These are phyloP conservation scores for Diaporthe australafricana DNA, from an alignment of 2,329 filamentous ascomycete species.

Conservation along the genomic window DNA sequence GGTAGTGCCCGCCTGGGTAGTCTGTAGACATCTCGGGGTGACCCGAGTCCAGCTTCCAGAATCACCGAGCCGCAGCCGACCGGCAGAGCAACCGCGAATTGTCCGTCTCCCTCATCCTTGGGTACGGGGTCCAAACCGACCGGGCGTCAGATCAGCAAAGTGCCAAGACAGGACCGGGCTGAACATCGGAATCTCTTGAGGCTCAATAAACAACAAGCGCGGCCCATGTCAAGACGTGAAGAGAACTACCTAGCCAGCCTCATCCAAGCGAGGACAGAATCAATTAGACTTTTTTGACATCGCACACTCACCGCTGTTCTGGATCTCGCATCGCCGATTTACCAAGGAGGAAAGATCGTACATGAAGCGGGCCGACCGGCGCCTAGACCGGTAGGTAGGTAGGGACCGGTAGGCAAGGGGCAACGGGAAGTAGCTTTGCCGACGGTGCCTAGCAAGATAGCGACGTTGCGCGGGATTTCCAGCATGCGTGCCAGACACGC, in stretches of 20 bases:
- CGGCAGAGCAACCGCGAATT: background rate
- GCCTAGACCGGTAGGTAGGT: background rate
- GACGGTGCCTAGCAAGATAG: slow-evolving; percentile 14
- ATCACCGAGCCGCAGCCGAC: background rate
- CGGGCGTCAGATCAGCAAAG: background rate
- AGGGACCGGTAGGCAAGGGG: background rate
- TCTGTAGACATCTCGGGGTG: background rate
- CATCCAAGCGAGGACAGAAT: background rate
- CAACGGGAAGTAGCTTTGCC: slow-evolving; percentile 20
- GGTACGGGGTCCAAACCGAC: background rate
- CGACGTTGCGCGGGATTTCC: background rate
- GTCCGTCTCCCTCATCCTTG: background rate
- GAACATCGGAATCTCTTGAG: background rate
- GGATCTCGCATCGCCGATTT: slow-evolving; percentile 27
- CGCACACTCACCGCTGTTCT: slow-evolving; percentile 21
- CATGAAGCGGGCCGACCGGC: slow-evolving; percentile 6
- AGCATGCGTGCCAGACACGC: background rate
- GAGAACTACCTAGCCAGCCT: background rate
- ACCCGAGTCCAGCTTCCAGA: background rate
- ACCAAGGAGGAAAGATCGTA: slow-evolving; percentile 7
- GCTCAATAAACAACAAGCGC: background rate
- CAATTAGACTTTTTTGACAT: slow-evolving; percentile 14
- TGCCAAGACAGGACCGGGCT: background rate
- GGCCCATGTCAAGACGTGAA: background rate
- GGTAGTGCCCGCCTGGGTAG: background rate